Percentiles rank a stretch among this genome's conserved stretches.
Evolutionary conservation across 768 basidiomycete species (phyloP).

Genomic region (Tulasnella sp.): DNA sequence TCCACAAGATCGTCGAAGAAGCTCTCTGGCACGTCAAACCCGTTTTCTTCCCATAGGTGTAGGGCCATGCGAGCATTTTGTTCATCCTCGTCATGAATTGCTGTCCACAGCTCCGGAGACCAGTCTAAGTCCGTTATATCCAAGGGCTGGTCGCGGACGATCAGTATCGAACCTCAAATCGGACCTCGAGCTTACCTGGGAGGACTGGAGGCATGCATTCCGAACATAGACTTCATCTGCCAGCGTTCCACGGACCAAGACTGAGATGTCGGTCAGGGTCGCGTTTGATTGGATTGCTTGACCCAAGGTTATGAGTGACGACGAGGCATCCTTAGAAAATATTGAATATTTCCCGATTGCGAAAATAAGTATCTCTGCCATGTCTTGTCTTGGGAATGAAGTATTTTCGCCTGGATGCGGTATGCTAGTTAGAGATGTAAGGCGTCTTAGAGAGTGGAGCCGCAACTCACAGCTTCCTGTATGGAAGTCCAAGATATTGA

Average conservation of each 20-base stretch:
- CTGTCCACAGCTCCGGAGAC: slow-evolving; percentile 81
- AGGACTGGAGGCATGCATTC: slow-evolving; percentile 79
- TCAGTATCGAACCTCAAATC: background rate
- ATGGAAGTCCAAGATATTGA: slow-evolving; percentile 48
- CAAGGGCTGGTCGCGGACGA: slow-evolving; percentile 52
- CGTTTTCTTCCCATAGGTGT: slow-evolving; percentile 92
- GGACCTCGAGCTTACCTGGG: slow-evolving; percentile 52
- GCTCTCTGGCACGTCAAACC: slow-evolving; percentile 70
- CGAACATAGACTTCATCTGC: slow-evolving; percentile 82
- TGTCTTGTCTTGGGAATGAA: slow-evolving; percentile 64
- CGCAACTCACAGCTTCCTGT: slow-evolving; percentile 59
- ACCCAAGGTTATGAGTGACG: slow-evolving; percentile 70
- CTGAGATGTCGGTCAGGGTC: slow-evolving; percentile 50
- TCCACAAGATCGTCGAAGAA: slow-evolving; percentile 51
- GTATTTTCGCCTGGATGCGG: slow-evolving; percentile 50
- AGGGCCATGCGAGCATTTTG: slow-evolving; percentile 77
- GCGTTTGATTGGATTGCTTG: slow-evolving; percentile 66
- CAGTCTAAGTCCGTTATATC: slow-evolving; percentile 93
- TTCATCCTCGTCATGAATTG: slow-evolving; percentile 80
- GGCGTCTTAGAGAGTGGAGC: background rate
- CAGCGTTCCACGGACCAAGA: slow-evolving; percentile 65
- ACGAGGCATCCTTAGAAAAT: slow-evolving; percentile 74
- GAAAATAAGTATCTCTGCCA: slow-evolving; percentile 61
- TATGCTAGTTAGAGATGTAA: background rate
- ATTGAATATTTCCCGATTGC: slow-evolving; percentile 70